Conservation (phyloP, 164 flowering plant genomes). For the Aristolochia contorta region DNA sequence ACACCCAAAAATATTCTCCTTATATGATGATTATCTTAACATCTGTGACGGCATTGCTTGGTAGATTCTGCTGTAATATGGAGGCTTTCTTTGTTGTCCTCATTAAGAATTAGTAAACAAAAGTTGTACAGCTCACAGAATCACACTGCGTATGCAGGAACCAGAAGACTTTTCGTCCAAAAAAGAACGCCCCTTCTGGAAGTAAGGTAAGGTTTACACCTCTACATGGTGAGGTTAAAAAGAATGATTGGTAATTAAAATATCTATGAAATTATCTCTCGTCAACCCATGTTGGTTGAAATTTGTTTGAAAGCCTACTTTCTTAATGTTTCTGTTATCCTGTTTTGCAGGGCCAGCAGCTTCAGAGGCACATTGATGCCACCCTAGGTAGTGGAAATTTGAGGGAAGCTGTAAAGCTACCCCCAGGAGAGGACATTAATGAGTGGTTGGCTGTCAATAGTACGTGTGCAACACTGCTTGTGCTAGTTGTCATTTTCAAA, state of each 20-base stretch:
- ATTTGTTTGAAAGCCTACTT: background rate
- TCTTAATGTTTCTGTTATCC: background rate
- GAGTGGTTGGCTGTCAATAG: constrained; percentile 81
- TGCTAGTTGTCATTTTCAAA: background rate
- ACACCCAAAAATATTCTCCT: too few relatives aligned
- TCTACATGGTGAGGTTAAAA: background rate
- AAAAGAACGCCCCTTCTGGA: constrained; percentile 59
- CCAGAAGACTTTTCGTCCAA: constrained; percentile 72
- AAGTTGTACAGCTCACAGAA: background rate
- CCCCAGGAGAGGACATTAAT: constrained; percentile 65
- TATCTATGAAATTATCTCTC: background rate
- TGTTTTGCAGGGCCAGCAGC: constrained; percentile 55
- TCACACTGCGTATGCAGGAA: constrained; percentile 27
- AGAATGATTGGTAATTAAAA: background rate
- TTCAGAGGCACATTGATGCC: constrained; percentile 58
- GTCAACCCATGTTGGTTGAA: background rate
- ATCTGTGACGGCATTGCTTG: too few relatives aligned
- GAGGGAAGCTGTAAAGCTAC: constrained; percentile 63
- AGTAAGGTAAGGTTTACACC: constrained; percentile 32
- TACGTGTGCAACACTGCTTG: constrained; percentile 10
- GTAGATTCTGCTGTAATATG: too few relatives aligned
- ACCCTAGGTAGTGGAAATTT: constrained; percentile 73
- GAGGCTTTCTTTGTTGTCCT: too few relatives aligned
- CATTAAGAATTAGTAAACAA: too few relatives aligned
- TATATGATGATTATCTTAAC: too few relatives aligned